Base-by-base conservation (phyloP, 305 asterid genomes). In the Solanum hybrid region DNA sequence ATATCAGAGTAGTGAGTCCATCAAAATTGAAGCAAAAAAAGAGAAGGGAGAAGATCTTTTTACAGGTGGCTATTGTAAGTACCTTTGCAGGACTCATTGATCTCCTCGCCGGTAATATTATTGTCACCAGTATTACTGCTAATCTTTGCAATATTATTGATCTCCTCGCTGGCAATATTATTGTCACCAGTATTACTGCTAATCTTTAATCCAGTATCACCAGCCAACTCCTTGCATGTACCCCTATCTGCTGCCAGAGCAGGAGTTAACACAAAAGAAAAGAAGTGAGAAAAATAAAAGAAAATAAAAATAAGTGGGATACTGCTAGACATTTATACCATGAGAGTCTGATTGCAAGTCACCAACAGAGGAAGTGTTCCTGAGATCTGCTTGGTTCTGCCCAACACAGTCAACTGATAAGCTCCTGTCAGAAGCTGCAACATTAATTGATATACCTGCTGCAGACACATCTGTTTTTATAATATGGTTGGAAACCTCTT, bases 301-400 rank as follows among this genome's bases (percentile, higher is more conserved):
- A 84, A 33, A 40, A 26, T 18, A 57, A 39, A 3, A 22, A 39
- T 12, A 64, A 5, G 86, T 10, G 39, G 76, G 2, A 80, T 74
- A 34, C 67, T 80, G 79, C 24, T 18, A 26, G 46, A 77, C 29
- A 18, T 57, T 69, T 76, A 61, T 93, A 94, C 94, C 92, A 82
- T 89, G 90, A 84, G 92, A 86, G 86, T 91, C 90, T 20, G 89
- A 85, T 31, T 90, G 89, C 85, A 83, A 35, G 91, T 86, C 78
- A 90, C 28, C 81, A 78, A 5, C 37, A 67, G 36, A 31, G 18
- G 28, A 33, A 46, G 61, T 88, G 83, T 75, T 78, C 36, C 24
- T 10, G 34, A 76, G n/a, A 75, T 80, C 93, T 42, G 91, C 91
- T 87, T 90, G 91, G 87, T 92, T 90, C 88, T 86, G 91, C 90